Conservation (phyloP, 257 asterid species). For the Solanum ahanhuiri region DNA sequence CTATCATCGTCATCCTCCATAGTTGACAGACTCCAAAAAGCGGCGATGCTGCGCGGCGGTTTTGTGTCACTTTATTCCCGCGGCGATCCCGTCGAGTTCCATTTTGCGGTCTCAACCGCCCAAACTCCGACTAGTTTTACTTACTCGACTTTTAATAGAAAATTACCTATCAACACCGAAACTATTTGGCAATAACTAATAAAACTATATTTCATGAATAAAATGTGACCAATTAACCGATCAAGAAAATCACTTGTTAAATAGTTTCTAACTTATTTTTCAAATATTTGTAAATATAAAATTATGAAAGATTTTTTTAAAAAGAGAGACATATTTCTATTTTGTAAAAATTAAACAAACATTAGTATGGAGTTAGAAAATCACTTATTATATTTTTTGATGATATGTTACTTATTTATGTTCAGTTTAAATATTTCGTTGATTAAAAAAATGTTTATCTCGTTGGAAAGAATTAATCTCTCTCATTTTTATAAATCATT, state of each 20-base stretch:
- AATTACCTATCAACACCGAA: background rate
- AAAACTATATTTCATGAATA: background rate
- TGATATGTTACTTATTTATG: background rate
- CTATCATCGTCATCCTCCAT: slow-evolving; percentile 61
- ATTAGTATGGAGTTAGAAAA: background rate
- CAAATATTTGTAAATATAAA: background rate
- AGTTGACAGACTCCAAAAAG: background rate
- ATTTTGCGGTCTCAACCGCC: background rate
- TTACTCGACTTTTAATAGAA: background rate
- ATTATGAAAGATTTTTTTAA: background rate
- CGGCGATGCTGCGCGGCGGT: background rate
- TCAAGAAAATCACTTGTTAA: too few relatives aligned
- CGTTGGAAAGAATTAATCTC: background rate
- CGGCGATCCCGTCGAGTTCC: background rate
- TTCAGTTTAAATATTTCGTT: background rate
- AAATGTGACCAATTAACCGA: too few relatives aligned
- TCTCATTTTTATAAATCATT: background rate
- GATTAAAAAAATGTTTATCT: too few relatives aligned
- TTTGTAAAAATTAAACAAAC: background rate
- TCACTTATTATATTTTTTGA: background rate
- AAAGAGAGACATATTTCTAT: too few relatives aligned
- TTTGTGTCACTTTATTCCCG: background rate
- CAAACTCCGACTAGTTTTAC: background rate
- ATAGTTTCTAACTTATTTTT: background rate
- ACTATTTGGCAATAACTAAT: background rate